phyloP scores from a whole-genome alignment of 2,329 filamentous ascomycete genomes.

The Trichoderma sp. region DNA sequence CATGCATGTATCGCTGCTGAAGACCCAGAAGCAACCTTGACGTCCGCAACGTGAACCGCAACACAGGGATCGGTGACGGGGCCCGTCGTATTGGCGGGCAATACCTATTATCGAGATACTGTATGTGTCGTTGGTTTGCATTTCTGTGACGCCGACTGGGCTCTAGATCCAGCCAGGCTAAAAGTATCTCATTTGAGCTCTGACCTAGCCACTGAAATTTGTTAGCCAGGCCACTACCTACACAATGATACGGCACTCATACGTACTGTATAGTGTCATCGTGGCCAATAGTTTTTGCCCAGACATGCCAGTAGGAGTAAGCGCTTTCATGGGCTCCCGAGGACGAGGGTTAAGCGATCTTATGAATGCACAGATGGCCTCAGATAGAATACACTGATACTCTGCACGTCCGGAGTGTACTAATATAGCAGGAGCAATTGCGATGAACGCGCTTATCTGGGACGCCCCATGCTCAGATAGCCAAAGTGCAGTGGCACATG shows the following conservation, averaged over 20 bases:
- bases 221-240: neutral
- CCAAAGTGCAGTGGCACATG: neutral
- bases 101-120: neutral
- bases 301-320: constrained; percentile 3
- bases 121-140: neutral
- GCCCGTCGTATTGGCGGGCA: neutral
- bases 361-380: constrained; percentile 17
- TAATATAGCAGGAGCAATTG: constrained; percentile 8
- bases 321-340: neutral
- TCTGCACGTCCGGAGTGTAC: neutral
- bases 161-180: neutral
- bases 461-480: neutral
- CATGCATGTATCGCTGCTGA: constrained; percentile 8
- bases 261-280: neutral
- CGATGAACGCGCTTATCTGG: constrained; percentile 3
- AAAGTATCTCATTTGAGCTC: neutral
- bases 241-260: neutral
- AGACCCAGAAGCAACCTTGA: constrained; percentile 12
- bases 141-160: neutral
- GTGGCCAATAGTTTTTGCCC: neutral
- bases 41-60: constrained; percentile 5
- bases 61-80: neutral
- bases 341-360: constrained; percentile 18
- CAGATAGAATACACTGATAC: neutral
- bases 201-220: neutral